Conservation (phyloP, 345 rosid species). For the Eutrema japonicum region DNA sequence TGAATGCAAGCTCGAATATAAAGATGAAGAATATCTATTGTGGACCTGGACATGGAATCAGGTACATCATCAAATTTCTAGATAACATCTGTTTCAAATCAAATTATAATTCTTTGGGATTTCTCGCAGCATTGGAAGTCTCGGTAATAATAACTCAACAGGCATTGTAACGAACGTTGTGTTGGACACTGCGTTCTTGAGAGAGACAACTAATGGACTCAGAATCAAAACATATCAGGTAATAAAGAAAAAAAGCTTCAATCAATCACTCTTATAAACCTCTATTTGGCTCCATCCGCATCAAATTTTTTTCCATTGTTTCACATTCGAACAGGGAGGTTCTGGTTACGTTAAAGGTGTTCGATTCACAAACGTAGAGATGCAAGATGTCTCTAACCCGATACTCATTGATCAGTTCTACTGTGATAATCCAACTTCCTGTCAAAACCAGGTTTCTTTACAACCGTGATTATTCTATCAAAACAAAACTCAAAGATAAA, state of each 20-base stretch:
- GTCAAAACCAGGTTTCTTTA: conserved; percentile 77
- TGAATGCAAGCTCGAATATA: conserved; percentile 77
- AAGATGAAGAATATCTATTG: conserved; percentile 90
- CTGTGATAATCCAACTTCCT: conserved; percentile 80
- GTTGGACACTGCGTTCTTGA: conserved; percentile 85
- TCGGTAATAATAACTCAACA: conserved; percentile 81
- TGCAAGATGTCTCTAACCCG: conserved; percentile 87
- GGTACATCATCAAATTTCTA: conserved; percentile 49
- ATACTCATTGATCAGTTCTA: conserved; percentile 97
- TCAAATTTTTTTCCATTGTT: neutral
- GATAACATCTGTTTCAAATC: conserved; percentile 1
- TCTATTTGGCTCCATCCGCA: neutral
- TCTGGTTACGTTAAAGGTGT: conserved; percentile 82
- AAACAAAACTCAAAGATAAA: conserved; percentile 22
- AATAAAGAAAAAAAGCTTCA: conserved; percentile 16
- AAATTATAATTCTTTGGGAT: neutral
- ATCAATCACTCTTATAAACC: neutral
- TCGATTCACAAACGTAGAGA: conserved; percentile 79
- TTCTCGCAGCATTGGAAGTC: conserved; percentile 85
- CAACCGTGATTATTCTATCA: conserved; percentile 16
- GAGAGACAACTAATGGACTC: conserved; percentile 85
- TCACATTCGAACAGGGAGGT: conserved; percentile 66
- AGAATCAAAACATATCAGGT: conserved; percentile 99
- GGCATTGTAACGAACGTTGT: conserved; percentile 88
- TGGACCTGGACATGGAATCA: conserved; percentile 99